Evolutionary conservation across 108 stramenopile species (phyloP).

Genomic region (Nitzschia putrida): DNA sequence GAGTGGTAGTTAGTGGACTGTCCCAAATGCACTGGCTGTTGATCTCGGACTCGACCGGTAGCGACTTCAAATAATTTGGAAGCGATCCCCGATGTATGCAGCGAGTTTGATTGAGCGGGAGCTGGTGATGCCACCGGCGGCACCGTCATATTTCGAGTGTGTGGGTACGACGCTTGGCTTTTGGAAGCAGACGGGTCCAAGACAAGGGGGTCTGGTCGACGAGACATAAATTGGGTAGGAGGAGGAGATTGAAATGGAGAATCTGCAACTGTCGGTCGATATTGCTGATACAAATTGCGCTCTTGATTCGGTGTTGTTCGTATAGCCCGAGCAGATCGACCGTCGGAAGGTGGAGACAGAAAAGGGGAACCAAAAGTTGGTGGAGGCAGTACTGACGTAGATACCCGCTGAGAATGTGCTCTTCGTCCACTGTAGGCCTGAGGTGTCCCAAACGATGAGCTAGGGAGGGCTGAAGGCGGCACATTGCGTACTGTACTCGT

Average conservation of each 20-base stretch:
- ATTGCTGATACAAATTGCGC: constrained; percentile 4
- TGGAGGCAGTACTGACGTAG: neutral
- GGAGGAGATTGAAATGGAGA: constrained; percentile 22
- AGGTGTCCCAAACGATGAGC: constrained; percentile 2
- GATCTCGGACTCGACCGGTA: constrained; percentile 18
- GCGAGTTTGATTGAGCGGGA: neutral
- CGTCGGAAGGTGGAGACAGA: constrained; percentile 22
- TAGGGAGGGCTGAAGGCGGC: neutral
- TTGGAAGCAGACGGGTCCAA: constrained; percentile 22
- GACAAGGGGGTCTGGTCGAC: constrained; percentile 31
- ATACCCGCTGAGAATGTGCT: constrained; percentile 1
- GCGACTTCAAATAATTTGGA: constrained; percentile 33
- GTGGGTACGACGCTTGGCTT: neutral
- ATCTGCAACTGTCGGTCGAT: neutral
- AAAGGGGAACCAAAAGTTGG: constrained; percentile 21
- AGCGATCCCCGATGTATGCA: constrained; percentile 7
- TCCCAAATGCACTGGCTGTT: neutral
- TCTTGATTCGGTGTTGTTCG: neutral
- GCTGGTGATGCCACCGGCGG: neutral
- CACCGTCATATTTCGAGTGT: neutral
- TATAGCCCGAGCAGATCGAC: neutral
- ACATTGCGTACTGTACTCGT: neutral
- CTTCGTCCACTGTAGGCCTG: neutral
- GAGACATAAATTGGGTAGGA: neutral
- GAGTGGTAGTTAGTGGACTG: constrained; percentile 15